Evolutionary conservation across 169 alveolate genomes (phyloP), one percentile per base, ranked within the genome.

Genomic region (Plasmodium berghei): DNA sequence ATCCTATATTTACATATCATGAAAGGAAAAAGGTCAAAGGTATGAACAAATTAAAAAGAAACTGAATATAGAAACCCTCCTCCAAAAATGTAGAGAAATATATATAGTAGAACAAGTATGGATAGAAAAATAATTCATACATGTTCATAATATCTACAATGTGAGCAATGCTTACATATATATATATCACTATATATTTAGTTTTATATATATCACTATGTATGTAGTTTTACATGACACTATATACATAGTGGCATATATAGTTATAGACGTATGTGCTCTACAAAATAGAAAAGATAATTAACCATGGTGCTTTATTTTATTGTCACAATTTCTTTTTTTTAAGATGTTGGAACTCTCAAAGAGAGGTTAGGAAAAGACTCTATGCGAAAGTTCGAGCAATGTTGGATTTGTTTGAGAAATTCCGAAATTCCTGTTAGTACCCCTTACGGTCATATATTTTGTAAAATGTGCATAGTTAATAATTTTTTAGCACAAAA

Each of bases 391-490:
- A 77, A 89, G 46, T 97, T 97, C 64, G 98, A 96, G 62, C 95
- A 94, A 73, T 98, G 99, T 66, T 96, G 96, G 96, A 93, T 98
- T 42, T 98, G 99, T 71, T 92, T 96, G 42, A 72, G 96, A 46
- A 91, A 92, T 40, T 98, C 98, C 0, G 87, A 92, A 62, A 94
- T 92, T 56, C 99, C 99, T 0, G 95, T 96, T 45, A 90, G 96
- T 45, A 97, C 99, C 6, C 94, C 95, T n/a, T 90, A 93, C 80
- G 99, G 99, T 1, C 95, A 97, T 92, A 90, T 98, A 49, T 98
- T 95, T 72, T 98, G 99, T 92, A 96, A 95, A 87, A 96, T 95
- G 58, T 98, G 99, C 66, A 96, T 97, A 14, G 72, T 97, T 54
- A 96, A 95, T 77, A 95, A 96, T 86, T 94, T 96, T 28, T 88